Evolutionary conservation across 345 rosid species (phyloP), one percentile per base, ranked within the genome.

Genomic region (Hypericum perforatum): DNA sequence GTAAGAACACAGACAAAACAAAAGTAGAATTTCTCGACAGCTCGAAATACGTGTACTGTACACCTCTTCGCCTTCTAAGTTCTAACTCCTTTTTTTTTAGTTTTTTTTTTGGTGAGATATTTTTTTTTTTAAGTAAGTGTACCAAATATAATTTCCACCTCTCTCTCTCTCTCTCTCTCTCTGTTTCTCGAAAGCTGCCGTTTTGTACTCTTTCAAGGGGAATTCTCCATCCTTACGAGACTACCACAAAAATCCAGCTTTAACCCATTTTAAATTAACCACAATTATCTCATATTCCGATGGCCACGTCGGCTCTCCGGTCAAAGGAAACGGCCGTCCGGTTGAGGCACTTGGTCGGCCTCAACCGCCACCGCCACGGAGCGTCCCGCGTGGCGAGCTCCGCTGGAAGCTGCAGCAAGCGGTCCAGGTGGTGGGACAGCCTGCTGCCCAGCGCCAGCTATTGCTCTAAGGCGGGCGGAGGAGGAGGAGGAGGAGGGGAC

Each of bases 401-500:
- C 32, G 32, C 32, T 4, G 32, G 32, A 22, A 22, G 32, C 32
- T 22, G 1, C 32, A 22, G 32, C 29, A 9, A 12, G 22, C 63
- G 36, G 52, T 42, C 56, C 52, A 14, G 64, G 63, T 29, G 56
- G 51, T 15, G 60, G 32, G 32, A 22, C 32, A 57, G 14, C 72
- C 65, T 56, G 59, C 61, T 48, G 52, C 63, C 41, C 61, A 63
- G 69, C 60, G 56, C 3, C 63, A 62, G 63, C 74, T 51, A 58
- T 47, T 61, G 10, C 14, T 46, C 50, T 12, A 13, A 16, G 41
- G 48, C 39, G 11, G 50, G 62, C 66, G 51, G 67, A 52, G 63
- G 51, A 9, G 72, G 67, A 56, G 57, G 66, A 7, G 41, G 45
- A 42, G 63, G 68, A 62, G 99, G 99, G 45, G 96, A 89, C 47